phyloP scores from a whole-genome alignment of 345 rosid genomes.

The Bruguiera gymnorhiza region DNA sequence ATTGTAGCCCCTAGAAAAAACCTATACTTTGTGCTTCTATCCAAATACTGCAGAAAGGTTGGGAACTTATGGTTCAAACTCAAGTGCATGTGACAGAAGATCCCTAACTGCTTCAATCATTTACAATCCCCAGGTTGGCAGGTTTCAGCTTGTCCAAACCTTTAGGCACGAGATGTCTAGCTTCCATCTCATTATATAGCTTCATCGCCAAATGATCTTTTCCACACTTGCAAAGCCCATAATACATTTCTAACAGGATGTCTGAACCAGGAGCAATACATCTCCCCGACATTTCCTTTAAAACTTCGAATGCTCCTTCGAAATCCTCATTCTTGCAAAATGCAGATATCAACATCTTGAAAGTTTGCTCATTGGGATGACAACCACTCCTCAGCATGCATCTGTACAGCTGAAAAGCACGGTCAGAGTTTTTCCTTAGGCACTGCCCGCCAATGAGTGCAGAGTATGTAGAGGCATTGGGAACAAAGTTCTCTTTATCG shows the following conservation, averaged over 20 bases:
- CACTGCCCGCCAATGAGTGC: constrained; percentile 82
- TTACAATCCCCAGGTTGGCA: constrained; percentile 9
- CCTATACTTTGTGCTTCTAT: too few relatives aligned
- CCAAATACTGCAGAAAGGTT: too few relatives aligned
- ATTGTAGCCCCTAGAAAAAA: too few relatives aligned
- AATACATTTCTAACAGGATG: constrained; percentile 36
- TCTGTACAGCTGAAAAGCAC: constrained; percentile 63
- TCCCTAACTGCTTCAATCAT: neutral
- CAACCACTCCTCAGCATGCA: constrained; percentile 68
- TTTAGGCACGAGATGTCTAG: constrained; percentile 31
- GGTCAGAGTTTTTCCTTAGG: constrained; percentile 57
- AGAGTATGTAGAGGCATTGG: constrained; percentile 71
- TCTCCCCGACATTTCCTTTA: constrained; percentile 54
- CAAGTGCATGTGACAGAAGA: neutral
- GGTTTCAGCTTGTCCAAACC: constrained; percentile 25
- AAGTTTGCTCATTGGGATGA: constrained; percentile 55
- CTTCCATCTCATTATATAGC: constrained; percentile 43
- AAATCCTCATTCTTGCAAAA: constrained; percentile 57
- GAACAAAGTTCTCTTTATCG: constrained; percentile 60
- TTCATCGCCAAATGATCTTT: constrained; percentile 44
- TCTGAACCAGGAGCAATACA: constrained; percentile 41
- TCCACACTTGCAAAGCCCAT: constrained; percentile 50
- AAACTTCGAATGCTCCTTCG: constrained; percentile 60
- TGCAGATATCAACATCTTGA: constrained; percentile 41
- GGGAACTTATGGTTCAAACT: too few relatives aligned